These are phyloP conservation scores for Neoboletus magnificus DNA, from an alignment of 768 basidiomycete genomes.

Conservation along the genomic window DNA sequence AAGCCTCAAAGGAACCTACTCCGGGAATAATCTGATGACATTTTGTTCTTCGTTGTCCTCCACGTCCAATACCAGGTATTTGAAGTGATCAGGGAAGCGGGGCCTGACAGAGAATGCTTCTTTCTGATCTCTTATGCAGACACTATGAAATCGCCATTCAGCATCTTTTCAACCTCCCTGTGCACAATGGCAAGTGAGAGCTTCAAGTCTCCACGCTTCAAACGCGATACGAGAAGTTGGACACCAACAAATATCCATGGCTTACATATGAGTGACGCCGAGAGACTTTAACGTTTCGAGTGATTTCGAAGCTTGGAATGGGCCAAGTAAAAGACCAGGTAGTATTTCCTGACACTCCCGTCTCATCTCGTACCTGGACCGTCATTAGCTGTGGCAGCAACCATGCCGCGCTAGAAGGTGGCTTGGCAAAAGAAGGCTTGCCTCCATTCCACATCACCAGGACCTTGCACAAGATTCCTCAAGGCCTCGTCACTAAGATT, in stretches of 20 bases:
- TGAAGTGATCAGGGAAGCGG: slow-evolving; percentile 75
- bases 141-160: slow-evolving; percentile 39
- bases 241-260: neutral
- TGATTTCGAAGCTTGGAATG: slow-evolving; percentile 85
- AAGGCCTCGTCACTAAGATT: slow-evolving; percentile 39
- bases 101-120: slow-evolving; percentile 89
- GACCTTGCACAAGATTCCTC: slow-evolving; percentile 68
- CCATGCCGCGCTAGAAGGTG: neutral
- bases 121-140: slow-evolving; percentile 86
- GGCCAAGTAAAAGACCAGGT: slow-evolving; percentile 77
- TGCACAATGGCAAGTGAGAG: neutral
- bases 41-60: slow-evolving; percentile 95
- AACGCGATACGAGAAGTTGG: neutral
- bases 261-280: slow-evolving; percentile 81
- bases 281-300: slow-evolving; percentile 61
- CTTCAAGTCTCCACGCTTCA: neutral
- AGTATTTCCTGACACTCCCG: slow-evolving; percentile 93
- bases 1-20: slow-evolving; percentile 41
- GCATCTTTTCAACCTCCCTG: neutral
- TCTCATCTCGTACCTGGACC: slow-evolving; percentile 84
- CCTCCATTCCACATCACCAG: slow-evolving; percentile 85
- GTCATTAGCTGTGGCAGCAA: slow-evolving; percentile 10
- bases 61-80: slow-evolving; percentile 80
- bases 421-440: slow-evolving; percentile 28
- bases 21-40: slow-evolving; percentile 85